Evolutionary conservation across 352 stramenopile species (phyloP).

Genomic region (Thraustochytrium sp.): DNA sequence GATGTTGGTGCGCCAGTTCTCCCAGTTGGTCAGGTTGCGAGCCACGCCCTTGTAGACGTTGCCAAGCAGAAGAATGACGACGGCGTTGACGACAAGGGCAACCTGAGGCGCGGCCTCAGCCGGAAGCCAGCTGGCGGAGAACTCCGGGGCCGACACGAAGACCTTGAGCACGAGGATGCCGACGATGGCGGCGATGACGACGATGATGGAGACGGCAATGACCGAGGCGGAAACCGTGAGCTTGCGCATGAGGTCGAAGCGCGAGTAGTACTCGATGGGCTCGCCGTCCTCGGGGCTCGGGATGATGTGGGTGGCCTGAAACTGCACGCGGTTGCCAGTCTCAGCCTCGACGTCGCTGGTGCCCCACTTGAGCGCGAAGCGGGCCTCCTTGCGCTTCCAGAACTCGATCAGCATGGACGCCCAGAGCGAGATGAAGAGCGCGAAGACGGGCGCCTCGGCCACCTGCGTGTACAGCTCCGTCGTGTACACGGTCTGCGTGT

Average conservation of each 20-base stretch:
- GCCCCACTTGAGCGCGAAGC: conserved; percentile 70
- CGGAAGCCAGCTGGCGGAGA: background rate
- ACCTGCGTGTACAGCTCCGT: conserved; percentile 48
- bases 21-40: conserved; percentile 84
- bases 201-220: conserved; percentile 47
- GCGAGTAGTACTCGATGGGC: conserved; percentile 50
- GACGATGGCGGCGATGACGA: conserved; percentile 52
- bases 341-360: conserved; percentile 54
- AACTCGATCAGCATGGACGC: conserved; percentile 73
- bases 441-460: conserved; percentile 49
- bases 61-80: conserved; percentile 89
- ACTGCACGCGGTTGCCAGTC: conserved; percentile 49
- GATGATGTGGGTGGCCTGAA: conserved; percentile 45
- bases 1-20: conserved; percentile 94
- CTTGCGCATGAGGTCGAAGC: background rate
- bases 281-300: conserved; percentile 50
- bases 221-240: conserved; percentile 27
- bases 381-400: conserved; percentile 77
- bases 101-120: background rate
- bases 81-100: conserved; percentile 58
- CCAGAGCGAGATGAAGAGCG: conserved; percentile 73
- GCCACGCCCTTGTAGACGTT: conserved; percentile 81
- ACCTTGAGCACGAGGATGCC: conserved; percentile 54
- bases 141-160: conserved; percentile 35
- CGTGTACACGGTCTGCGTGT: conserved; percentile 37